Conservation (phyloP, 176 grass and related monocot species). For the Avena eriantha region DNA sequence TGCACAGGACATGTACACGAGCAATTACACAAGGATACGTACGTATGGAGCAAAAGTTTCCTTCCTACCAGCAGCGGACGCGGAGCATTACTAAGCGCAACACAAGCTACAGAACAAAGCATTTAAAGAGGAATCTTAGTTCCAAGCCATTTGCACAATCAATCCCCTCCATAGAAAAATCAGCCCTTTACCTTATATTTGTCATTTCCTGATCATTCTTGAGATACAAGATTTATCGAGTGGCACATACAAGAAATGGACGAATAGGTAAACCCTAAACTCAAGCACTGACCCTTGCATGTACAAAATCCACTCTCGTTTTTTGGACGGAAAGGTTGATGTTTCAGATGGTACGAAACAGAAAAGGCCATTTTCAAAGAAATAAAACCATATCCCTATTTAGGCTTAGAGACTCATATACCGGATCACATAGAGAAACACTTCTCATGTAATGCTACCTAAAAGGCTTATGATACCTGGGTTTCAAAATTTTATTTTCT, state of each 20-base stretch:
- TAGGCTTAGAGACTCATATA: not conserved
- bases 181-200: not conserved
- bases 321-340: not conserved
- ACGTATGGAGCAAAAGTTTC: constrained; percentile 13
- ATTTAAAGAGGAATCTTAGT: constrained; percentile 7
- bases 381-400: not conserved
- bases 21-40: not conserved
- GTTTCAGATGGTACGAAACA: not conserved
- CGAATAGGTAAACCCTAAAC: not conserved
- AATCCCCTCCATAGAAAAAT: not conserved
- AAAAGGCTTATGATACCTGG: constrained; percentile 7
- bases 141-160: not conserved
- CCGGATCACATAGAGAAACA: not conserved
- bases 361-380: not conserved
- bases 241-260: not conserved
- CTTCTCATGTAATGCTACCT: constrained; percentile 1
- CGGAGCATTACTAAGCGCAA: not conserved
- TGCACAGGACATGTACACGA: not conserved
- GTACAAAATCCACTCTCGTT: not conserved
- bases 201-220: not conserved
- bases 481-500: not conserved
- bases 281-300: not conserved
- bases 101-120: not conserved
- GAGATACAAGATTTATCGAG: not conserved
- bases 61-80: not conserved